Percentiles rank a stretch among this genome's conserved stretches.
Conservation (phyloP, 768 basidiomycete species). For the Amanita inopinata region DNA sequence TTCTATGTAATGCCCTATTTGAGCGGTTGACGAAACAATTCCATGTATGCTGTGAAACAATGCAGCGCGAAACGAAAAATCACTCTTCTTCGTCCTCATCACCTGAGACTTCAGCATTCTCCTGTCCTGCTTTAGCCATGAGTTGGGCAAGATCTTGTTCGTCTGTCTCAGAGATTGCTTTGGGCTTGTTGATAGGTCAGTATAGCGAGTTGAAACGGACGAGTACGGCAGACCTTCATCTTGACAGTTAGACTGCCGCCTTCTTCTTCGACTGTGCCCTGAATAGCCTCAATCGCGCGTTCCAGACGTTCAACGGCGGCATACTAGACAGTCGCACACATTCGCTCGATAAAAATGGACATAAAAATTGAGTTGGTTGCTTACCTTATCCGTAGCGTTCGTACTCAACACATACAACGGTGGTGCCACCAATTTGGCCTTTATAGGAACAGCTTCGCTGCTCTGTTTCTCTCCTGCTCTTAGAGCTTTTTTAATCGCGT, state of each 20-base stretch:
- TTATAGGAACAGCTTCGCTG: conserved; percentile 88
- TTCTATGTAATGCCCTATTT: conserved; percentile 9
- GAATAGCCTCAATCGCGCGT: conserved; percentile 87
- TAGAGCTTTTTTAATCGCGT: conserved; percentile 90
- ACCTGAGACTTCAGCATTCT: conserved; percentile 94
- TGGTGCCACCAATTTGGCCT: conserved; percentile 93
- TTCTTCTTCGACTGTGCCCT: conserved; percentile 69
- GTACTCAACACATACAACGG: conserved; percentile 93
- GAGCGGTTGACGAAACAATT: neutral
- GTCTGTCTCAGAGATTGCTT: conserved; percentile 95
- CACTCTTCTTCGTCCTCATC: conserved; percentile 76
- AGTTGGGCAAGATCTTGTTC: conserved; percentile 95
- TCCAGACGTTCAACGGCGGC: conserved; percentile 91
- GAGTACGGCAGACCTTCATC: conserved; percentile 67
- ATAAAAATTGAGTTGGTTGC: conserved; percentile 10
- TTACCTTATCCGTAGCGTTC: conserved; percentile 92
- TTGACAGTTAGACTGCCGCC: conserved; percentile 87
- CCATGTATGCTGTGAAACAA: neutral
- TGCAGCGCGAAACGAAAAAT: neutral
- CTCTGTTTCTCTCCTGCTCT: conserved; percentile 82
- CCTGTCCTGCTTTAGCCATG: conserved; percentile 89
- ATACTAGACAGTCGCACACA: too few relatives aligned
- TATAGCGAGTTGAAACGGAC: neutral
- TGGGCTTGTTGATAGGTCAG: conserved; percentile 51
- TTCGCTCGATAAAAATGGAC: neutral